Evolutionary conservation across 1,139 yeast genomes (phyloP), one percentile per base, ranked within the genome.

Genomic region (Scheffersomyces insectosa): DNA sequence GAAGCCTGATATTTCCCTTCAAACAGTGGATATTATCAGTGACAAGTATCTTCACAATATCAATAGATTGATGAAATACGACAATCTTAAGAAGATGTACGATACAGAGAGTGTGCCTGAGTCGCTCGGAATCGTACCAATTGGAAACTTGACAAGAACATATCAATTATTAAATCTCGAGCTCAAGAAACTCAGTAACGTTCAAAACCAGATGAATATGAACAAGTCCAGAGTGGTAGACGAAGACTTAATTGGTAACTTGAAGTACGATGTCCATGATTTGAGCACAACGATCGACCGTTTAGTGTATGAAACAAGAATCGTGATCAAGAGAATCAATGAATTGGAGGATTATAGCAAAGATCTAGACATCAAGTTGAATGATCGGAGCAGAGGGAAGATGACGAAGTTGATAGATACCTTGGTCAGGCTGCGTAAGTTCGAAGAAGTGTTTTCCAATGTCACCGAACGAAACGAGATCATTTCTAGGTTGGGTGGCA

Each of bases 261-360:
- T 85, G 37, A 66, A 74, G 39, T 67, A 65, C 37, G 85, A 80
- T 49, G 67, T 86, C 48, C 68, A 70, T 33, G 91, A 86, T 45
- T 73, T 89, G 37, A 82, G 82, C 31, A 81, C 88, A 2, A 71
- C 85, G 35, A 81, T 87, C 29, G 93, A 96, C 20, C 73, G 95
- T 49, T 69, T 93, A 45, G 79, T 83, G 43, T 93, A 91, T 60
- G 97, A 93, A 57, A 75, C 89, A 23, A 68, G 95, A 44, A 75
- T 88, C 40, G 73, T 93, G 16, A 77, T 77, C 34, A 82, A 84
- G 42, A 81, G 93, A 54, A 78, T 91, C 43, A 80, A 83, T 43
- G 98, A 93, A 57, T 83, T 90, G 23, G 96, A 88, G 51, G 89
- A 86, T 33, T 80, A 85, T 44, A 61, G 72, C 51, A 68, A 50